Percentiles rank a stretch among this genome's conserved stretches.
phyloP scores from a whole-genome alignment of 768 basidiomycete genomes.

The Cyclocybe aegerita region DNA sequence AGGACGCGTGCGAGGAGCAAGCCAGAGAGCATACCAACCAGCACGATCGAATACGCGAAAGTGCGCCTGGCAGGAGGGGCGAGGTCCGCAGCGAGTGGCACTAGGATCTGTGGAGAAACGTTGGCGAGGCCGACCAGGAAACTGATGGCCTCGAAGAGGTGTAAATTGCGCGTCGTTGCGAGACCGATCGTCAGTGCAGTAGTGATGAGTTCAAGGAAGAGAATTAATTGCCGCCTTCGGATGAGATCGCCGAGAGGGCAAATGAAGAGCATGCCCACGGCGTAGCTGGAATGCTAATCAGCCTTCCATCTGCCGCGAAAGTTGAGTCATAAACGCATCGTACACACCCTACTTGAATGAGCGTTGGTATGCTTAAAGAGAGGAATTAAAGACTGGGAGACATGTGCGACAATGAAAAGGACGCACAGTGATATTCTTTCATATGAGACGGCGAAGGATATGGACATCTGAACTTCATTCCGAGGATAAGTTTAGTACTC shows the following conservation, averaged over 20 bases:
- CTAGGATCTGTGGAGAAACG: constrained; percentile 77
- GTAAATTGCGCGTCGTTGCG: constrained; percentile 54
- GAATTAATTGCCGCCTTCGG: constrained; percentile 66
- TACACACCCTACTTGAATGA: constrained; percentile 62
- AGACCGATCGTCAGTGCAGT: constrained; percentile 68
- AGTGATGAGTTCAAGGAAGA: constrained; percentile 53
- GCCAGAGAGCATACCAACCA: constrained; percentile 66
- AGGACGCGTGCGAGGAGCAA: constrained; percentile 72
- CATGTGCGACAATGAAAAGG: not conserved
- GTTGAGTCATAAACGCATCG: not conserved
- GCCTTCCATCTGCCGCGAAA: too few relatives aligned
- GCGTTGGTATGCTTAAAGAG: constrained; percentile 51
- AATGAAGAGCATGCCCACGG: constrained; percentile 67
- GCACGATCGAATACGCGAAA: constrained; percentile 71
- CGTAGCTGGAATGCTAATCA: constrained; percentile 46
- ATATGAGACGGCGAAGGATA: constrained; percentile 20
- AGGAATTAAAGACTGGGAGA: not conserved
- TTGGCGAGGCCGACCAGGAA: constrained; percentile 69
- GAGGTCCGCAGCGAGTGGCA: constrained; percentile 76
- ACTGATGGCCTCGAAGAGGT: constrained; percentile 62
- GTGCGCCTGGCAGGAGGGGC: constrained; percentile 75
- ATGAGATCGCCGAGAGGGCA: constrained; percentile 83
- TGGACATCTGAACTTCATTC: constrained; percentile 37
- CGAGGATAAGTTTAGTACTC: constrained; percentile 1
- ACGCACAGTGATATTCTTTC: constrained; percentile 17